A percentile compares a stretch with the other conserved stretches of the same genome.
These are phyloP conservation scores for Pseudovirgaria hyperparasitica DNA, from an alignment of 2,329 filamentous ascomycete species.

Conservation along the genomic window DNA sequence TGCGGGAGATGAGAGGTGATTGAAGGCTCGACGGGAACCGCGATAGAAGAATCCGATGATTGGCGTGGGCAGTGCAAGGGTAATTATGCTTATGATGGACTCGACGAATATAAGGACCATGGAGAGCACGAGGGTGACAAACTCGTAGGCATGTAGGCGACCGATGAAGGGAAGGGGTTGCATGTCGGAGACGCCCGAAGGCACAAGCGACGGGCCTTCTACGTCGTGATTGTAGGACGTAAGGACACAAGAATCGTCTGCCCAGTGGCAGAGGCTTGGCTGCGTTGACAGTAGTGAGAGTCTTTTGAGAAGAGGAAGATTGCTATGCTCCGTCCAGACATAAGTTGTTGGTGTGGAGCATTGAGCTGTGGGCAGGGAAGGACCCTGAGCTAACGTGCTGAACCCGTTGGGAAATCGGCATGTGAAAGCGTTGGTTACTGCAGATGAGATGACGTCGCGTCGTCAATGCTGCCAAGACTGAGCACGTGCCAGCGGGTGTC, in stretches of 20 bases:
- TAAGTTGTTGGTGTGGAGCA: no score
- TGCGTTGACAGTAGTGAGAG: no score
- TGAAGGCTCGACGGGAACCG: constrained; percentile 71
- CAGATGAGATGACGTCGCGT: constrained; percentile 1
- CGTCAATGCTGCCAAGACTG: background rate
- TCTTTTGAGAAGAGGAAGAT: no score
- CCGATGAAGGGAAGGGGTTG: constrained; percentile 50
- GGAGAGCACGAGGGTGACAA: constrained; percentile 73
- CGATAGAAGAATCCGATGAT: constrained; percentile 74
- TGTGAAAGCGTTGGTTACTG: no score
- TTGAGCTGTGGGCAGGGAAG: no score
- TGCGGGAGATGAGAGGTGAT: constrained; percentile 58
- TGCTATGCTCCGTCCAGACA: no score
- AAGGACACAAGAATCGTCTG: background rate
- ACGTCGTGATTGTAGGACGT: background rate
- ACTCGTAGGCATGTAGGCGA: constrained; percentile 55
- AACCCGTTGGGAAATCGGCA: no score
- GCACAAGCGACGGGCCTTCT: background rate
- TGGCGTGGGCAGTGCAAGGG: constrained; percentile 71
- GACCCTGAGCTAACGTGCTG: no score
- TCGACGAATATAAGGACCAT: constrained; percentile 75
- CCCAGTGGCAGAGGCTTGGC: no score
- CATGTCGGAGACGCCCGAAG: constrained; percentile 28
- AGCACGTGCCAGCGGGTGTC: background rate
- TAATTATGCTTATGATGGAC: constrained; percentile 70